Evolutionary conservation across 2,329 filamentous ascomycete species (phyloP).

Genomic region (Zymoseptoria crescenta): DNA sequence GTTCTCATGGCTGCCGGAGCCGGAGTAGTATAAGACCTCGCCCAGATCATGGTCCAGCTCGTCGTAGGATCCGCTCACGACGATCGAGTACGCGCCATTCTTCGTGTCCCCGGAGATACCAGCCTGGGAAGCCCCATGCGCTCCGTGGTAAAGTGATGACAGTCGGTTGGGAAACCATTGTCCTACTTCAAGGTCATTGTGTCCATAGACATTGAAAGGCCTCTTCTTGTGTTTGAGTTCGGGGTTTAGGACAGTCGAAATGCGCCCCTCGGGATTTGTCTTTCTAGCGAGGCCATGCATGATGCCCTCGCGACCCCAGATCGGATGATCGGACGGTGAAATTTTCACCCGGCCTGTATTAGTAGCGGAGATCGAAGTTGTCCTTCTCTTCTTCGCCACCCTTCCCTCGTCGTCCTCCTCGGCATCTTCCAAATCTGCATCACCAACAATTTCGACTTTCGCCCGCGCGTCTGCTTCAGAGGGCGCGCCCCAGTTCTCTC

Average conservation of each 20-base stretch:
- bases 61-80: conserved; percentile 20
- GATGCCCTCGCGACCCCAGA: conserved; percentile 21
- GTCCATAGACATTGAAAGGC: conserved; percentile 16
- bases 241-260: conserved; percentile 8
- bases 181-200: conserved; percentile 20
- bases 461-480: background rate
- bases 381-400: background rate
- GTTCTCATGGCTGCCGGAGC: conserved; percentile 19
- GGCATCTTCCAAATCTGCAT: conserved; percentile 2
- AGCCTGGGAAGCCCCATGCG: conserved; percentile 19
- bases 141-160: conserved; percentile 19
- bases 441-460: background rate
- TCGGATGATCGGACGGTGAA: conserved; percentile 14
- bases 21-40: conserved; percentile 21
- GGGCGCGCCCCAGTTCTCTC: conserved; percentile 15
- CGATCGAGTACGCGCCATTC: conserved; percentile 19
- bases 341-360: background rate
- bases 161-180: conserved; percentile 21
- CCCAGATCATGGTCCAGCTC: conserved; percentile 20
- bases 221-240: conserved; percentile 7
- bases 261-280: conserved; percentile 2
- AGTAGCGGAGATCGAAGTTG: background rate
- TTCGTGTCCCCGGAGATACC: conserved; percentile 17
- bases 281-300: conserved; percentile 20
- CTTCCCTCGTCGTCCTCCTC: background rate